These are phyloP conservation scores for Antarctomyces pellizariae DNA, from an alignment of 495 filamentous ascomycete genomes.

Conservation along the genomic window DNA sequence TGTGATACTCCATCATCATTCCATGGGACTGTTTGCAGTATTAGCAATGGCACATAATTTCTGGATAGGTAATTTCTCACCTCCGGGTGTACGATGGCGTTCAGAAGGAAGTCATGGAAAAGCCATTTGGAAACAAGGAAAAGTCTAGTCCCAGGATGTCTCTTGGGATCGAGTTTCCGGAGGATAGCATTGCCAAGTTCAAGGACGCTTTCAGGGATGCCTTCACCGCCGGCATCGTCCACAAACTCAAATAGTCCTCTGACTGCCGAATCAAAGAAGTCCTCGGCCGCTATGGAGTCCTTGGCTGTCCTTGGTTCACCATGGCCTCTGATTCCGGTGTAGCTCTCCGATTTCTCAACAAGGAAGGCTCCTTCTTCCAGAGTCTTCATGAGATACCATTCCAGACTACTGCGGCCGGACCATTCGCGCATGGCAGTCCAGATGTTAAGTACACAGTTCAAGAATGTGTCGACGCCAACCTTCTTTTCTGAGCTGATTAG, in stretches of 20 bases:
- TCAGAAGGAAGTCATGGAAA: constrained; percentile 66
- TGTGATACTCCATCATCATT: constrained; percentile 75
- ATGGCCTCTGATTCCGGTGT: constrained; percentile 38
- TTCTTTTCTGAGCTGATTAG: constrained; percentile 39
- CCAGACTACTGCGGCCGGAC: constrained; percentile 70
- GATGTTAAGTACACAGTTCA: constrained; percentile 50
- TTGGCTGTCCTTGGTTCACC: constrained; percentile 36
- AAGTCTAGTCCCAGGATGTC: constrained; percentile 42
- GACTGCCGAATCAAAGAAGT: constrained; percentile 71
- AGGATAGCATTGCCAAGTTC: constrained; percentile 66
- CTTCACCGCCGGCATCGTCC: constrained; percentile 52
- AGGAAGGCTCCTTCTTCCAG: constrained; percentile 82
- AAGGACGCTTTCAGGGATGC: constrained; percentile 64
- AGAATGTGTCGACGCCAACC: constrained; percentile 27
- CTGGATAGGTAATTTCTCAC: constrained; percentile 21
- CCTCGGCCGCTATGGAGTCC: constrained; percentile 58
- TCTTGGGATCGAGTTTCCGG: constrained; percentile 47
- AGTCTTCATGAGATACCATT: constrained; percentile 81
- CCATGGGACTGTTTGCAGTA: constrained; percentile 41
- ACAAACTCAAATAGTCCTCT: constrained; percentile 68
- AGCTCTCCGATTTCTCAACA: constrained; percentile 53
- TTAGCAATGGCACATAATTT: constrained; percentile 1
- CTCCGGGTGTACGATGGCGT: constrained; percentile 77
- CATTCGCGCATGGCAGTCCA: constrained; percentile 76
- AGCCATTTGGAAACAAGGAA: constrained; percentile 82